Conservation (phyloP, 345 rosid genomes). For the Salix caprea region DNA sequence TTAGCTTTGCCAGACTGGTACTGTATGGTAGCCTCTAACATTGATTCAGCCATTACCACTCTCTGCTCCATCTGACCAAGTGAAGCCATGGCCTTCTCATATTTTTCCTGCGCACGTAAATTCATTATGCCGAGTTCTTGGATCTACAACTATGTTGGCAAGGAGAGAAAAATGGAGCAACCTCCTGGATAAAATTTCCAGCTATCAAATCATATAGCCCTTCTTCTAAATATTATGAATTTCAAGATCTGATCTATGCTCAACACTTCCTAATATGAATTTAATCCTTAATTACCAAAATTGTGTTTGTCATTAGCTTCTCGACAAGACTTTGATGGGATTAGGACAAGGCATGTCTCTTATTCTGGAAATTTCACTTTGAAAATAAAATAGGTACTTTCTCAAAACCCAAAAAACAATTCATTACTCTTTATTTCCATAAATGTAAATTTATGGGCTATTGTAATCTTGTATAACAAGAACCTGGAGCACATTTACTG, state of each 20-base stretch:
- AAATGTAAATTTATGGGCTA: not conserved
- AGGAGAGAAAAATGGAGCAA: not conserved
- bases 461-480: conserved; percentile 1
- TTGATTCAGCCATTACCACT: conserved; percentile 84
- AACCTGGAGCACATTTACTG: conserved; percentile 69
- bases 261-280: not conserved
- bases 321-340: not conserved
- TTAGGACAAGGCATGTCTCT: not conserved
- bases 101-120: conserved; percentile 61
- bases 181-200: not conserved
- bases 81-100: conserved; percentile 63
- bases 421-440: not conserved
- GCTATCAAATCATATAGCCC: not conserved
- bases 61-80: conserved; percentile 79
- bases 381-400: not conserved
- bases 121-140: not conserved
- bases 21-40: conserved; percentile 81
- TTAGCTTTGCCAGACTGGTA: conserved; percentile 74
- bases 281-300: not conserved
- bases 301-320: not conserved
- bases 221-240: not conserved
- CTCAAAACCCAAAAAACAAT: not conserved
- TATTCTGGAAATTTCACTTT: not conserved
- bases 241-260: not conserved
- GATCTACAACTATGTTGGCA: not conserved